Base-by-base conservation (phyloP, 2,329 filamentous ascomycete genomes). In the Polytolypa hystricis region DNA sequence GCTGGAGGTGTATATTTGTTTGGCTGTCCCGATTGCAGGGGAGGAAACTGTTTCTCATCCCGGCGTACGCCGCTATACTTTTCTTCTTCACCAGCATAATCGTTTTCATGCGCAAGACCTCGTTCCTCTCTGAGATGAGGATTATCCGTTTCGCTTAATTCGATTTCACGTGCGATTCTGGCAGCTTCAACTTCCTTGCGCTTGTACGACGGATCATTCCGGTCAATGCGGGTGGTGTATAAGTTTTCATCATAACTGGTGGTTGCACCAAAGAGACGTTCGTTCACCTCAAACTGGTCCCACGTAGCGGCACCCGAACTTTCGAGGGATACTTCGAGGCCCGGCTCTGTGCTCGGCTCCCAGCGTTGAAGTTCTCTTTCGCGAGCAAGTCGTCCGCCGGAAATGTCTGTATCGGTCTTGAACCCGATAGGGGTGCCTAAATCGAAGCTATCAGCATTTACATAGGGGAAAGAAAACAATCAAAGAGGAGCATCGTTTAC, bases 261-360 rank as follows among this genome's bases (percentile, higher is more conserved):
- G 60, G 77, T 84, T 26, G 93, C 64, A 23, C 91, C 91, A 54
- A 94, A 96, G 19, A 85, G 75, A 38, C 77, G 73, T 61, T 93
- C 84, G 53, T 96, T 96, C 44, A 74, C 79, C 40, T 84, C 82
- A 53, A 98, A 98, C 58, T 98, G 91, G 56, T 98, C 89, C 91
- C 91, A 98, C 7, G 63, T 66, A 5, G 63, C 66, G 11, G 60
- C 52, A 35, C 42, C 45, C 2, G 68, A 49, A 34, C 66, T 74
- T 50, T 91, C 85, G 16, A 95, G 69, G 32, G 81, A 80, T 46
- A 83, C 69, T 52, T 87, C 80, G 27, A 74, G 58, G 18, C 71
- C 71, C 4, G 59, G 56, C 43, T 79, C 77, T 4, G 70, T 58
- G 46, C 78, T 79, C 5, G 84, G 77, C 38, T 86, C 75, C 86